phyloP scores from a whole-genome alignment of 306 rosid genomes.

The Vigna unguiculata region DNA sequence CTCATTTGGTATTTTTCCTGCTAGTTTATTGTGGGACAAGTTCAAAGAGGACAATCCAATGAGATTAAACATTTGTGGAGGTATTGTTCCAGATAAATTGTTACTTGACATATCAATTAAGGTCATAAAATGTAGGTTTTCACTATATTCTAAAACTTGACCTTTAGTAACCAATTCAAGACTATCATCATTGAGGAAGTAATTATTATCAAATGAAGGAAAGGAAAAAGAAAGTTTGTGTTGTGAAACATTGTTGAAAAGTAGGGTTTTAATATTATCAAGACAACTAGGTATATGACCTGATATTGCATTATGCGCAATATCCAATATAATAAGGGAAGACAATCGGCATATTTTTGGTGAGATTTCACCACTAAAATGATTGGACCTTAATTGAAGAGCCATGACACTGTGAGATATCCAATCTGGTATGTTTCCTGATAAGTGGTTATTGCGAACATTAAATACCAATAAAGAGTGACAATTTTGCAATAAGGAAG shows the following conservation, averaged over 20 bases:
- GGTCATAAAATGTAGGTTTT: no score
- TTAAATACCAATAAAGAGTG: neutral
- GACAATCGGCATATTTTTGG: neutral
- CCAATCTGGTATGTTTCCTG: neutral
- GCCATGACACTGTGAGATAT: neutral
- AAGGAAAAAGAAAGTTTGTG: neutral
- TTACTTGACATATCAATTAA: no score
- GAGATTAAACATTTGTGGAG: neutral
- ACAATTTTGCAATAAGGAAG: neutral
- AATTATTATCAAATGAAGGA: fast-evolving
- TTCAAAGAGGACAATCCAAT: neutral
- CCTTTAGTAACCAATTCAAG: neutral
- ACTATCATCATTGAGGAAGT: fast-evolving
- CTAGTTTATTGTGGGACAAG: neutral
- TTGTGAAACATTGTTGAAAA: neutral
- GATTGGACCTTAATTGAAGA: neutral
- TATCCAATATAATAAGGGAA: neutral
- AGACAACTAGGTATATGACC: neutral
- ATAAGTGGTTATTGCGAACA: neutral
- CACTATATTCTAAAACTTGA: neutral
- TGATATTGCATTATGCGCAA: neutral
- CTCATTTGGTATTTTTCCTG: neutral
- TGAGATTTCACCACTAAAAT: conserved; percentile 1
- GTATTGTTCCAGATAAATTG: no score
- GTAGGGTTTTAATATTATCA: neutral